phyloP scores from a whole-genome alignment of 208 protist genomes.

The Herpetomonas muscarum region DNA sequence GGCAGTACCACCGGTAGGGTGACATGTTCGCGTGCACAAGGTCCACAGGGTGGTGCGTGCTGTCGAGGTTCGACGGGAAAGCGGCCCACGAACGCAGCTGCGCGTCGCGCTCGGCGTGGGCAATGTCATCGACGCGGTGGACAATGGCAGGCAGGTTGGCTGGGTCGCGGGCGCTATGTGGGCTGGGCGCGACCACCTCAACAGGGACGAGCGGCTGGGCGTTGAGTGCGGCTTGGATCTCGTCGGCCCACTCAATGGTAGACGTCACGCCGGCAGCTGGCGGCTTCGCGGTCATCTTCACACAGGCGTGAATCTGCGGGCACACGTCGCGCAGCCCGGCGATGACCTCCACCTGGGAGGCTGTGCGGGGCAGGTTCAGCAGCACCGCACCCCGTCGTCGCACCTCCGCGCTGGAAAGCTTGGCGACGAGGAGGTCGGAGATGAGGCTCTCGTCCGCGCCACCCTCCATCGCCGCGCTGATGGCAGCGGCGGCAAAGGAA shows the following conservation, averaged over 20 bases:
- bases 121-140: constrained; percentile 45
- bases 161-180: constrained; percentile 24
- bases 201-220: constrained; percentile 12
- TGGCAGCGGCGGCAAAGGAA: constrained; percentile 37
- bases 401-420: constrained; percentile 57
- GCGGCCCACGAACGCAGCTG: constrained; percentile 30
- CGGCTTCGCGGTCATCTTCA: background rate
- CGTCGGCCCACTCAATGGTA: constrained; percentile 14
- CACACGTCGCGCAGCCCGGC: constrained; percentile 2
- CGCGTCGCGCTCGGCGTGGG: constrained; percentile 24
- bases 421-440: constrained; percentile 36
- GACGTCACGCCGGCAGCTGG: background rate
- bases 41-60: constrained; percentile 33
- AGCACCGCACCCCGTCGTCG: constrained; percentile 69
- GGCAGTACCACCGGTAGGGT: constrained; percentile 75
- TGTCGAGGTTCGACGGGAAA: constrained; percentile 51
- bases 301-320: constrained; percentile 26
- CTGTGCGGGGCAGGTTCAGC: constrained; percentile 58
- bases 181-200: constrained; percentile 20
- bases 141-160: constrained; percentile 54
- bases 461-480: constrained; percentile 35
- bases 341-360: constrained; percentile 23
- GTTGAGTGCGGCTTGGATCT: background rate
- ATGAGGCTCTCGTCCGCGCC: constrained; percentile 36
- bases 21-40: constrained; percentile 42